Evolutionary conservation across 2,329 filamentous ascomycete species (phyloP).

Genomic region (Aotearoamyces nothofagi): DNA sequence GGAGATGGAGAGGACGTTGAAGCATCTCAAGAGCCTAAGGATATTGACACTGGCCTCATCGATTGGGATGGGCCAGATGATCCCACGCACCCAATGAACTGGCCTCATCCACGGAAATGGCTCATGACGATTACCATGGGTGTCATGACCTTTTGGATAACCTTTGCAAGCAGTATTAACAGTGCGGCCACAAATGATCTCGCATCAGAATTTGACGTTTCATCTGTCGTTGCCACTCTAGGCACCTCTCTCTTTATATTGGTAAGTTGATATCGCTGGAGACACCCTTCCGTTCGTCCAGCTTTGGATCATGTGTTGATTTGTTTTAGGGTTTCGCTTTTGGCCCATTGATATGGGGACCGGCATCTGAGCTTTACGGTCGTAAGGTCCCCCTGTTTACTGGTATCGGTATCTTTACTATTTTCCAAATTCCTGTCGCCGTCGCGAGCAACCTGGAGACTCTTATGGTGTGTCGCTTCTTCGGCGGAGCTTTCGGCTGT

Average conservation of each 20-base stretch:
- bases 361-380: slow-evolving; percentile 7
- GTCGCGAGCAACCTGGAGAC: slow-evolving; percentile 17
- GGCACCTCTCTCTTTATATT: slow-evolving; percentile 2
- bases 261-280: too few relatives aligned
- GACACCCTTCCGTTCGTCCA: too few relatives aligned
- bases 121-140: slow-evolving; percentile 1
- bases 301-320: too few relatives aligned
- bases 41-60: neutral
- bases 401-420: slow-evolving; percentile 21
- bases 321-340: slow-evolving; percentile 5
- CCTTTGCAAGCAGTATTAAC: slow-evolving; percentile 2
- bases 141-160: too few relatives aligned
- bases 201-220: slow-evolving; percentile 1
- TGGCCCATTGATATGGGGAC: slow-evolving; percentile 7
- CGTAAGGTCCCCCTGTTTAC: slow-evolving; percentile 15
- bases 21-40: neutral
- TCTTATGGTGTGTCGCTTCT: slow-evolving; percentile 12
- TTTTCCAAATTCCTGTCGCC: slow-evolving; percentile 23
- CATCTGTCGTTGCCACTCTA: neutral
- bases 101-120: neutral
- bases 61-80: slow-evolving; percentile 4
- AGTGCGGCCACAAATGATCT: neutral
- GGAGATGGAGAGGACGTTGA: too few relatives aligned
- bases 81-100: slow-evolving; percentile 3
- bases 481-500: slow-evolving; percentile 12